Conservation (phyloP, 2,329 filamentous ascomycete species). For the Allantophomopsis cytisporea region DNA sequence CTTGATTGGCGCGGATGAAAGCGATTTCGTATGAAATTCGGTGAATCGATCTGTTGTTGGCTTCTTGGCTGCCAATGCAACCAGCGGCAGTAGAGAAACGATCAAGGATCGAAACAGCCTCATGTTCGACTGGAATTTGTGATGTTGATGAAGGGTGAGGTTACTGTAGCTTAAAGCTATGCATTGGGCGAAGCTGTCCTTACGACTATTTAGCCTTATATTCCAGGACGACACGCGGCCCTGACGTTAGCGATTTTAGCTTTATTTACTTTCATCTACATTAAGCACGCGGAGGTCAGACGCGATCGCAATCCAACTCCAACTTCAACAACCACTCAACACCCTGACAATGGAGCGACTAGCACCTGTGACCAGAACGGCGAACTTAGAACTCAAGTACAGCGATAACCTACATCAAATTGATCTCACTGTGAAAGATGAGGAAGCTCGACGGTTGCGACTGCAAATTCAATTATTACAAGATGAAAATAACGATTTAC, state of each 20-base stretch:
- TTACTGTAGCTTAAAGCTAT: slow-evolving; percentile 15
- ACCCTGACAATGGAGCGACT: too few species aligned
- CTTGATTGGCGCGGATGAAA: slow-evolving; percentile 55
- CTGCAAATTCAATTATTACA: slow-evolving; percentile 59
- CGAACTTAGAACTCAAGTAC: slow-evolving; percentile 52
- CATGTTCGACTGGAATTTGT: slow-evolving; percentile 24
- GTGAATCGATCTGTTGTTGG: slow-evolving; percentile 52
- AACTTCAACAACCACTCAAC: too few species aligned
- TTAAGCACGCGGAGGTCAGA: too few species aligned
- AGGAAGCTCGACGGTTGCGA: slow-evolving; percentile 57
- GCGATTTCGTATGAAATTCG: slow-evolving; percentile 55
- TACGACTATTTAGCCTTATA: too few species aligned
- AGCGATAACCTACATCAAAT: slow-evolving; percentile 50
- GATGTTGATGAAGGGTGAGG: not conserved
- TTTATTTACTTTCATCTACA: too few species aligned
- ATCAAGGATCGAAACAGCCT: slow-evolving; percentile 51
- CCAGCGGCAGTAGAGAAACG: slow-evolving; percentile 45
- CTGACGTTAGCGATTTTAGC: too few species aligned
- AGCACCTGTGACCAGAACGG: too few species aligned
- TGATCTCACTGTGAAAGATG: slow-evolving; percentile 58
- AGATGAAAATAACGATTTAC: slow-evolving; percentile 59
- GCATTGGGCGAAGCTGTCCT: slow-evolving; percentile 5
- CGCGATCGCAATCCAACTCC: too few species aligned
- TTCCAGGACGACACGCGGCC: too few species aligned
- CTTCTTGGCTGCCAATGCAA: slow-evolving; percentile 51